Evolutionary conservation across 2,329 filamentous ascomycete genomes (phyloP), one percentile per base, ranked within the genome.

Genomic region (Chalaropsis thielavioides): DNA sequence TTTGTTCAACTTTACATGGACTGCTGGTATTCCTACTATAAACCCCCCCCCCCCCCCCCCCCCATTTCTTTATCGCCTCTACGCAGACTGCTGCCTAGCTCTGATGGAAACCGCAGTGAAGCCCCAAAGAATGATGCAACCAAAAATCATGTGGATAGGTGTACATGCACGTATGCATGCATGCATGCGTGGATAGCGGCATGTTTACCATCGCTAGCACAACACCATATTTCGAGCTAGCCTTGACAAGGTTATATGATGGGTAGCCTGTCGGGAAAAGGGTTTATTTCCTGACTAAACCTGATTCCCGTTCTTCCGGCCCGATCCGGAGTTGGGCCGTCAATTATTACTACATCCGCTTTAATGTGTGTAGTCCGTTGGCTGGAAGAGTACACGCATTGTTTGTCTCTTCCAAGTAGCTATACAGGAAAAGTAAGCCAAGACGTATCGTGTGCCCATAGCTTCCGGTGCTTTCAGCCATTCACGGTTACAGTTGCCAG

Each of bases 81-180:
- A 35, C 24, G 5, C 15, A 31, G 17, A 13, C 22, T 58, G 15
- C 43, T 17, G 43, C 43, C 13, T 46, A 10, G 38, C 24, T 24
- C 54, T 58, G 27, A 38, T 58, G n/a, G 8, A 31, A n/a, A 38
- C 24, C 15, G 4, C 54, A 38, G 17, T 31, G 31, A 58, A 58
- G 38, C 54, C 54, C 54, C 54, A 58, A 58, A 38, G 24, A 35
- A 58, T n/a, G 27, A 58, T 58, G 54, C 54, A 35, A 58, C 54
- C 54, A 8, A 19, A 38, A 58, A 58, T 38, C 54, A 58, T 58
- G 54, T 58, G 54, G 22, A 38, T 4, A 17, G 35, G 51, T 58
- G 27, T 58, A 58, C 31, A n/a, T 58, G 31, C 24, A 58, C 24
- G 54, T 27, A 58, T 17, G 27, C 24, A 38, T 19, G 31, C 31